Conservation (phyloP, 345 rosid species). For the Arabis hirsuta region DNA sequence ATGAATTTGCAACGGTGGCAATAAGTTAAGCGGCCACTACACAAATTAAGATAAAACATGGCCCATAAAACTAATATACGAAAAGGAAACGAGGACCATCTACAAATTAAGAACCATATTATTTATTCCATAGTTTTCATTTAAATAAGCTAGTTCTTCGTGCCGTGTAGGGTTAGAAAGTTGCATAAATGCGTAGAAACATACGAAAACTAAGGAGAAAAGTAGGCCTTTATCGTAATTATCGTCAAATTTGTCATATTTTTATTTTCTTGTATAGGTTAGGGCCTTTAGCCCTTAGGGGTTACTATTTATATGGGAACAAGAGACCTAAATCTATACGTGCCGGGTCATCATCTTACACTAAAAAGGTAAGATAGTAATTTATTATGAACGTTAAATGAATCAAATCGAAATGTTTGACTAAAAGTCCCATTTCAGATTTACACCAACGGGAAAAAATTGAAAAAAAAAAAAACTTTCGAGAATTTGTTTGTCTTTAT, state of each 20-base stretch:
- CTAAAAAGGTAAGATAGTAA: conserved; percentile 3
- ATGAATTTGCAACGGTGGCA: neutral
- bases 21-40: conserved; percentile 27
- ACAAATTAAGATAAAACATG: conserved; percentile 8
- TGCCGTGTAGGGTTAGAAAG: conserved; percentile 42
- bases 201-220: conserved; percentile 33
- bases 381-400: conserved; percentile 16
- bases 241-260: conserved; percentile 30
- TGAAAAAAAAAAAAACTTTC: neutral
- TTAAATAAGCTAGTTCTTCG: conserved; percentile 36
- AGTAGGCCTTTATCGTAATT: conserved; percentile 40
- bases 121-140: neutral
- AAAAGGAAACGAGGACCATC: conserved; percentile 24
- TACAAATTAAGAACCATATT: neutral
- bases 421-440: conserved; percentile 1
- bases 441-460: conserved; percentile 19
- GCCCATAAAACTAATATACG: conserved; percentile 20
- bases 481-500: neutral
- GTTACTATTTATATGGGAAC: conserved; percentile 37
- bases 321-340: conserved; percentile 34
- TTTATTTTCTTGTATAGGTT: conserved; percentile 1
- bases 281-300: neutral
- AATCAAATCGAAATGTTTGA: conserved; percentile 33
- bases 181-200: conserved; percentile 43
- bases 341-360: conserved; percentile 40